These are phyloP conservation scores for Anthostomella pinea DNA, from an alignment of 2,329 filamentous ascomycete genomes.

Conservation along the genomic window DNA sequence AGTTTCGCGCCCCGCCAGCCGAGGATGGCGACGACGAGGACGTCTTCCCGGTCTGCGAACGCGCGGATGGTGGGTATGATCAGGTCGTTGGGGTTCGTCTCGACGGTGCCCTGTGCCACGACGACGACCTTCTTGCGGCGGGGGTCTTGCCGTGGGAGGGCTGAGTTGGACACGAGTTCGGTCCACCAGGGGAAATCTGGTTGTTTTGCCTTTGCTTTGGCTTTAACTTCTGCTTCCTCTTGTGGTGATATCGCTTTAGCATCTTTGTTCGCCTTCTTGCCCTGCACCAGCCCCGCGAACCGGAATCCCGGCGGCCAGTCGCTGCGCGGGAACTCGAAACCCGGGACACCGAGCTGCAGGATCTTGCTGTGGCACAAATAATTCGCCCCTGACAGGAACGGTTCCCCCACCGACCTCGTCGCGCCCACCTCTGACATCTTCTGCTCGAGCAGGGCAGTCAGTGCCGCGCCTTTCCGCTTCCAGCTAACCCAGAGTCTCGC, in stretches of 20 bases:
- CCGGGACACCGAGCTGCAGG: conserved; percentile 36
- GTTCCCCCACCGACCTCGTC: conserved; percentile 9
- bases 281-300: conserved; percentile 35
- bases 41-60: conserved; percentile 23
- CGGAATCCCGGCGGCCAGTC: conserved; percentile 35
- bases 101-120: conserved; percentile 40
- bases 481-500: conserved; percentile 31
- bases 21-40: conserved; percentile 36
- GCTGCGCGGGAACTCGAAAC: conserved; percentile 36
- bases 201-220: conserved; percentile 3
- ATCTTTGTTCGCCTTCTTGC: conserved; percentile 5
- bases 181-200: conserved; percentile 34
- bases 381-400: conserved; percentile 34
- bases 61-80: conserved; percentile 38
- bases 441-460: conserved; percentile 27
- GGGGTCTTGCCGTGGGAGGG: conserved; percentile 4
- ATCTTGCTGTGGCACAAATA: conserved; percentile 35
- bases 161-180: conserved; percentile 29
- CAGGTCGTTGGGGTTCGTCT: conserved; percentile 36
- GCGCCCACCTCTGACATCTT: conserved; percentile 32
- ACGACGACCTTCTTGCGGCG: conserved; percentile 33
- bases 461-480: conserved; percentile 16
- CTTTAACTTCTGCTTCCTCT: no score
- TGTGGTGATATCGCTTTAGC: no score
- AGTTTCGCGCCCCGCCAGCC: conserved; percentile 33